These are phyloP conservation scores for Brassica incana DNA, from an alignment of 345 rosid species.

Conservation along the genomic window DNA sequence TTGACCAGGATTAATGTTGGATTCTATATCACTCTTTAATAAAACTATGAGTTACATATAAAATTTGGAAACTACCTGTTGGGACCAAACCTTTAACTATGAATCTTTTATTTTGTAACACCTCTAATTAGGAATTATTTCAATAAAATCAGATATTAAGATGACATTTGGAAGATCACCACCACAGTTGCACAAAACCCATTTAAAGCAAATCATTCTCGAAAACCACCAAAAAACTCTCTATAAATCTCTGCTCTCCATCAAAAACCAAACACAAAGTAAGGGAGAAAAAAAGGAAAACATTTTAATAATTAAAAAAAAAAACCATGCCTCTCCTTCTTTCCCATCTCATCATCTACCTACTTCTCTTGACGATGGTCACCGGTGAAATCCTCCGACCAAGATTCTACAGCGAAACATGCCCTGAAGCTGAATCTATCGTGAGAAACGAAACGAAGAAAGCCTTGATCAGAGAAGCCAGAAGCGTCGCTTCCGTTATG, in stretches of 20 bases:
- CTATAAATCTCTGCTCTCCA: constrained; percentile 16
- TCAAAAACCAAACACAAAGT: background rate
- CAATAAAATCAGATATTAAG: background rate
- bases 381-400: constrained; percentile 49
- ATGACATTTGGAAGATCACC: constrained; percentile 18
- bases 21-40: background rate
- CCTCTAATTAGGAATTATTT: background rate
- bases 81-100: background rate
- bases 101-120: background rate
- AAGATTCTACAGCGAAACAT: constrained; percentile 62
- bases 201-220: constrained; percentile 16
- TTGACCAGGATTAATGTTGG: constrained; percentile 13
- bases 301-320: background rate
- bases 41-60: background rate
- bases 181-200: constrained; percentile 27
- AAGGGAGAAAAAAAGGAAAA: background rate
- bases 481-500: constrained; percentile 92
- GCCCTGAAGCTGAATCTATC: constrained; percentile 76
- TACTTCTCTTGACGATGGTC: constrained; percentile 24
- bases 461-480: constrained; percentile 65
- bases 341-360: constrained; percentile 31
- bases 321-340: constrained; percentile 20
- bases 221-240: constrained; percentile 25
- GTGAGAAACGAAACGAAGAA: constrained; percentile 60
- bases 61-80: background rate